phyloP scores from a whole-genome alignment of 1,284 basidiomycete species.

The Apiotrichum porosum region DNA sequence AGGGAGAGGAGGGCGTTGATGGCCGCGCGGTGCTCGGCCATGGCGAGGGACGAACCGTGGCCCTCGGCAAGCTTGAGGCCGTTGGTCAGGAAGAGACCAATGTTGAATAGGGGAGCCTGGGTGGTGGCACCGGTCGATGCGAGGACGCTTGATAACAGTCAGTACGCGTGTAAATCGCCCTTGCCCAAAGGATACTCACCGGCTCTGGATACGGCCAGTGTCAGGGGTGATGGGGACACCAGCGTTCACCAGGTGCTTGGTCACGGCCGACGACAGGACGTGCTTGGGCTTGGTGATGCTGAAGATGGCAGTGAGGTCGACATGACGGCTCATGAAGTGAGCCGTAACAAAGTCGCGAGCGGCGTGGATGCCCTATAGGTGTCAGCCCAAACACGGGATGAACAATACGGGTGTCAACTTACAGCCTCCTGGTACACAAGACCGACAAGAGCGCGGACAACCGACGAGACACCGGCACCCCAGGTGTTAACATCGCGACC shows the following conservation, averaged over 20 bases:
- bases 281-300: constrained; percentile 84
- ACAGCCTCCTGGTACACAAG: constrained; percentile 54
- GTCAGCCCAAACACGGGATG: not conserved
- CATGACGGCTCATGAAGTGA: constrained; percentile 74
- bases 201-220: constrained; percentile 47
- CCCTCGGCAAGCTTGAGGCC: constrained; percentile 86
- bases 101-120: constrained; percentile 84
- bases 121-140: constrained; percentile 88
- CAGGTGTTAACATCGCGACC: constrained; percentile 13
- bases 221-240: constrained; percentile 60
- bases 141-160: constrained; percentile 61
- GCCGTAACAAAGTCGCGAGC: constrained; percentile 79
- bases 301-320: constrained; percentile 76
- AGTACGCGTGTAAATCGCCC: not conserved
- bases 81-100: constrained; percentile 84
- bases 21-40: constrained; percentile 87
- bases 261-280: constrained; percentile 69
- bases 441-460: constrained; percentile 53
- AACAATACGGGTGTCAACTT: constrained; percentile 19
- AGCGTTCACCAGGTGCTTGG: constrained; percentile 56
- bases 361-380: constrained; percentile 64
- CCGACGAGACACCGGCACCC: constrained; percentile 48
- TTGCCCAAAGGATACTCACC: constrained; percentile 56
- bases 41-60: constrained; percentile 83
- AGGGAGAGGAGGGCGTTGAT: constrained; percentile 42